phyloP scores from a whole-genome alignment of 2,329 filamentous ascomycete species.

The Neonectria hederae region DNA sequence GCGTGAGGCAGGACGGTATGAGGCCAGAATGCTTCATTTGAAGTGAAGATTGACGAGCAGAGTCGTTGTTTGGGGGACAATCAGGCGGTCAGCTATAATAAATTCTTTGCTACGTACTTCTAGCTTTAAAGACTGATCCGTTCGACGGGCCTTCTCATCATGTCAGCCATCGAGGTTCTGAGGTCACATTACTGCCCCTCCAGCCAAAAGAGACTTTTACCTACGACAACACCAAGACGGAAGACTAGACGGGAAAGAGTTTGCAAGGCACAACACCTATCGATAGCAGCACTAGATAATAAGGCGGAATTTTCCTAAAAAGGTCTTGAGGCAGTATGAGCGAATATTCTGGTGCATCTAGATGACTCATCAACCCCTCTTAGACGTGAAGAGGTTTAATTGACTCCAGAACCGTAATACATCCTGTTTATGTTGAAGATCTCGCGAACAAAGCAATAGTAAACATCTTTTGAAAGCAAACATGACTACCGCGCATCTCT shows the following conservation, averaged over 20 bases:
- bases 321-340: constrained; percentile 5
- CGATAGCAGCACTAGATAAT: too few relatives aligned
- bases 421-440: background rate
- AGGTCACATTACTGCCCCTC: too few relatives aligned
- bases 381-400: background rate
- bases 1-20: background rate
- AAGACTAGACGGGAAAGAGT: too few relatives aligned
- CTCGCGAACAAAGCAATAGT: too few relatives aligned
- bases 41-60: background rate
- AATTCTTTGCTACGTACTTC: too few relatives aligned
- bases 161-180: too few relatives aligned
- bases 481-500: constrained; percentile 28
- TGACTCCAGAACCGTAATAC: background rate
- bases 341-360: background rate
- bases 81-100: too few relatives aligned
- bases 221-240: too few relatives aligned
- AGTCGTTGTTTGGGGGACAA: background rate
- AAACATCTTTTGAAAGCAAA: background rate
- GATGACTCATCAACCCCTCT: constrained; percentile 19
- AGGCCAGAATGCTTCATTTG: background rate
- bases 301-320: background rate
- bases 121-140: too few relatives aligned
- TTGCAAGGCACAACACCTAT: background rate
- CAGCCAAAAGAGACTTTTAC: too few relatives aligned
- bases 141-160: too few relatives aligned